Base-by-base conservation (phyloP, 495 filamentous ascomycete genomes). In the Cryomyces minteri region DNA sequence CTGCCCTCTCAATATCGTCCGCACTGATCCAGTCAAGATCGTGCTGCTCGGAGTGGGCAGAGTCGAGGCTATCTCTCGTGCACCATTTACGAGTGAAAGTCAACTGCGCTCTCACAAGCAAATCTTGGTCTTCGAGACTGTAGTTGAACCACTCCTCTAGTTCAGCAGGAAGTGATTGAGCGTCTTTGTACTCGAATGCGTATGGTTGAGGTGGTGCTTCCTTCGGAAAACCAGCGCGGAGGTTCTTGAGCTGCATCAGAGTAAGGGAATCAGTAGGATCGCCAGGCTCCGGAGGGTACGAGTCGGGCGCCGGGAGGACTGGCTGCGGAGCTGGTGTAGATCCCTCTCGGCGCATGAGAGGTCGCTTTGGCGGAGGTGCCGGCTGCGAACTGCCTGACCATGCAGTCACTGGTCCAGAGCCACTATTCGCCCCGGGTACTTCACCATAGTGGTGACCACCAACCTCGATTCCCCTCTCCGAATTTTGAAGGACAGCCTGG, bases 81-180 rank as follows among this genome's bases (percentile, higher is more conserved):
- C 51, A 54, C 78, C 78, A 83, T 52, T 72, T 67, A 48, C 70
- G 68, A 41, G 83, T 69, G 54, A 92, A 94, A 4, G 75, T 76
- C 28, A 73, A 61, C 54, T 82, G 84, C 32, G 80, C 77, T 34
- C 73, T 68, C 38, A 78, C 68, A 41, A 90, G 62, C 67, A 72
- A 69, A 39, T 62, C 65, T 40, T 82, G 72, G 47, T 85, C 82
- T 60, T 82, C 85, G 48, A 87, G 82, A 40, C 65, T 70, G 62
- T 98, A 96, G 41, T 77, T 71, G 60, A 98, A 98, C 88, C 88
- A 96, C 62, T 96, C 90, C 53, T 94, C 84, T 18, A 96, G 66
- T 65, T 98, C 90, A 46, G 90, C 86, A 6, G 78, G 71, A 48
- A 92, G 79, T 1, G 76, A 68, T 37, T 84, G 76, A 4, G 79